A percentile compares a stretch with the other conserved stretches of the same genome.
Conservation (phyloP, 805 yeast species). For the Jamesozyma piceae region DNA sequence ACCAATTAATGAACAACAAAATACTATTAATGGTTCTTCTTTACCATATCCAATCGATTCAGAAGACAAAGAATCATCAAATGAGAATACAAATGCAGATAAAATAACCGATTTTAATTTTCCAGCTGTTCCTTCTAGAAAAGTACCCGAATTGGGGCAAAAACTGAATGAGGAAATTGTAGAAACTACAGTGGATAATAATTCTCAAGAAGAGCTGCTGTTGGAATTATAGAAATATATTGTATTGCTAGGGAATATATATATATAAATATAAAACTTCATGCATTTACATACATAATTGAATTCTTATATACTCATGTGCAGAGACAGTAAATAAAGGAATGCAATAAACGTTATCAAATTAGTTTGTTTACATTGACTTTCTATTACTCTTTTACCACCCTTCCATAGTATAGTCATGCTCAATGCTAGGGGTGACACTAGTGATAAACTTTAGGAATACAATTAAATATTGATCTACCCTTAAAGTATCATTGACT, state of each 20-base stretch:
- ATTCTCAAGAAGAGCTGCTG: conserved; percentile 22
- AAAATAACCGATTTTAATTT: conserved; percentile 33
- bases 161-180: neutral
- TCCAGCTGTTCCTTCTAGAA: conserved; percentile 35
- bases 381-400: conserved; percentile 33
- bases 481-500: conserved; percentile 50
- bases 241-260: neutral
- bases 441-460: conserved; percentile 91
- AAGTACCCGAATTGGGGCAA: conserved; percentile 7
- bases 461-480: conserved; percentile 82
- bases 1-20: conserved; percentile 1
- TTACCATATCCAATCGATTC: conserved; percentile 18
- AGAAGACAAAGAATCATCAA: conserved; percentile 1
- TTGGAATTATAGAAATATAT: conserved; percentile 20
- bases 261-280: neutral
- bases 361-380: neutral
- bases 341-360: neutral
- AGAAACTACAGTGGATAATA: conserved; percentile 9
- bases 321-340: neutral
- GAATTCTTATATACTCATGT: neutral
- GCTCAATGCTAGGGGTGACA: conserved; percentile 95
- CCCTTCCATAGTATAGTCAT: conserved; percentile 98
- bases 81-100: neutral
- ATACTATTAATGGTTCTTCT: conserved; percentile 22
- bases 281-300: neutral